phyloP scores from a whole-genome alignment of 2,329 filamentous ascomycete genomes.

The Fusarium agapanthi region DNA sequence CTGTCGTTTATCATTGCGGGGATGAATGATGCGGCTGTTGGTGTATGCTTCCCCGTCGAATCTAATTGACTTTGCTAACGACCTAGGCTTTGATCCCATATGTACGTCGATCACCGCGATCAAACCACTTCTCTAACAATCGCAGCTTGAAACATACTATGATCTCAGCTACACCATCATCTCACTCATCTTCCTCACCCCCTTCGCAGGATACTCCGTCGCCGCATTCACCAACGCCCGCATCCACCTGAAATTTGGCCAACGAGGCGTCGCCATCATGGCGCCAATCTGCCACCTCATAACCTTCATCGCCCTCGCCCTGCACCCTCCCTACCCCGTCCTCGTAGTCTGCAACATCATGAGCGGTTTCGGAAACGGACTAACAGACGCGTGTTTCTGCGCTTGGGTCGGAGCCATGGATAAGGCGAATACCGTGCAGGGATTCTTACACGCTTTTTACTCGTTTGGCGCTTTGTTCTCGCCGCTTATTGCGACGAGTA shows the following conservation, averaged over 20 bases:
- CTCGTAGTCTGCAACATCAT: constrained; percentile 70
- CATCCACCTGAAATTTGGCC: constrained; percentile 68
- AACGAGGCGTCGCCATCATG: constrained; percentile 72
- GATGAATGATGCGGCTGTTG: constrained; percentile 69
- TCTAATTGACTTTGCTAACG: background rate
- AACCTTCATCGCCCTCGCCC: constrained; percentile 66
- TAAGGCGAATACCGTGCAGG: constrained; percentile 72
- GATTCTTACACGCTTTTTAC: constrained; percentile 72
- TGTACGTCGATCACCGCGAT: background rate
- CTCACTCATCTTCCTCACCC: constrained; percentile 71
- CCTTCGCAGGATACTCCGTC: constrained; percentile 68
- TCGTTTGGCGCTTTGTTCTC: constrained; percentile 70
- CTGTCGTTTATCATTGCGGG: constrained; percentile 68
- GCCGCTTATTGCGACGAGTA: constrained; percentile 71
- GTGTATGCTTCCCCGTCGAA: constrained; percentile 50
- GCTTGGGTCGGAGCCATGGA: constrained; percentile 70
- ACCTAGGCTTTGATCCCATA: constrained; percentile 38
- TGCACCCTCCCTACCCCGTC: constrained; percentile 72
- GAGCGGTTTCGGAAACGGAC: constrained; percentile 73
- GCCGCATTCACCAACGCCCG: constrained; percentile 69
- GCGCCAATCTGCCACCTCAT: constrained; percentile 68
- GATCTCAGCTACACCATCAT: constrained; percentile 66
- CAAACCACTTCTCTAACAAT: background rate
- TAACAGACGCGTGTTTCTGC: constrained; percentile 63
- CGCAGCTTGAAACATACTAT: constrained; percentile 69